Conservation (phyloP, 1,139 yeast species). For the Petasospora rhodanensis region DNA sequence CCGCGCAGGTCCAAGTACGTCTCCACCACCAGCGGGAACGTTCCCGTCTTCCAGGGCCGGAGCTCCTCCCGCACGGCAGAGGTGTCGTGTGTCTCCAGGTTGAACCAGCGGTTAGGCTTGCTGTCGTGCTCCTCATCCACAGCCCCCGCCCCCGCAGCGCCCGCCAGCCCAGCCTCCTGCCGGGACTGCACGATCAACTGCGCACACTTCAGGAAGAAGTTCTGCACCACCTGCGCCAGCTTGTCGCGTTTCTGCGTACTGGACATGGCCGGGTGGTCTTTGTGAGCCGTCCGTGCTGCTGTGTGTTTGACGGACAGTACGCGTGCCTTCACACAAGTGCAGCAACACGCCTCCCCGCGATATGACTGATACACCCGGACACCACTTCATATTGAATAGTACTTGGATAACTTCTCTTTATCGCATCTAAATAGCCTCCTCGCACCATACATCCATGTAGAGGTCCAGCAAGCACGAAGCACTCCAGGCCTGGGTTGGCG, state of each 20-base stretch:
- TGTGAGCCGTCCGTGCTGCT: too few relatives aligned
- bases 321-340: too few relatives aligned
- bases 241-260: slow-evolving; percentile 22
- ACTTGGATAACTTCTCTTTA: too few relatives aligned
- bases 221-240: slow-evolving; percentile 39
- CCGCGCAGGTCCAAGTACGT: slow-evolving; percentile 70
- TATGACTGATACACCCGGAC: background rate
- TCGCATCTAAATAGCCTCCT: too few relatives aligned
- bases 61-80: too few relatives aligned
- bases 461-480: slow-evolving; percentile 79
- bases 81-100: slow-evolving; percentile 55
- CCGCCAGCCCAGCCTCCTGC: slow-evolving; percentile 9
- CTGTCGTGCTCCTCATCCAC: too few relatives aligned
- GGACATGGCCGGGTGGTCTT: slow-evolving; percentile 1
- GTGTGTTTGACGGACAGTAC: too few relatives aligned
- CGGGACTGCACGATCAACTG: slow-evolving; percentile 46
- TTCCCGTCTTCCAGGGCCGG: slow-evolving; percentile 50
- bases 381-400: too few relatives aligned
- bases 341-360: too few relatives aligned
- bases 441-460: slow-evolving; percentile 51
- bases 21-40: slow-evolving; percentile 72
- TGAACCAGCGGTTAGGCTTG: slow-evolving; percentile 62
- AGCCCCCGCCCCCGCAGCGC: slow-evolving; percentile 8
- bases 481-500: slow-evolving; percentile 98
- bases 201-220: slow-evolving; percentile 71